Conservation (phyloP, 805 yeast species). For the Saturnispora hagleri region DNA sequence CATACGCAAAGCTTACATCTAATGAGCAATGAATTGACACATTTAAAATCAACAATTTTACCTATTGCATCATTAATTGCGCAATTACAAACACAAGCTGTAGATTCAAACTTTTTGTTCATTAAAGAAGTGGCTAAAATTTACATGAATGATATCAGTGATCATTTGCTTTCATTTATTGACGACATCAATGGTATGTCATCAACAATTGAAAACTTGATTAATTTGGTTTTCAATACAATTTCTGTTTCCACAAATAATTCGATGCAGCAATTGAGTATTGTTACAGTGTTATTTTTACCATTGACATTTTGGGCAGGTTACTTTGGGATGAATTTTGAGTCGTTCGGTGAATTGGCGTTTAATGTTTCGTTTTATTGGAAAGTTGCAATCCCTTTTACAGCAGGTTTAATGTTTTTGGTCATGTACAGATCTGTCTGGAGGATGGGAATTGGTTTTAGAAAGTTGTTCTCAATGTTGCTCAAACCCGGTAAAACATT, state of each 20-base stretch:
- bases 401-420: slow-evolving; percentile 27
- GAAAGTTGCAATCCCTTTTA: slow-evolving; percentile 37
- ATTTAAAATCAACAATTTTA: slow-evolving; percentile 36
- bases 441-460: slow-evolving; percentile 2
- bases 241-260: slow-evolving; percentile 46
- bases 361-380: slow-evolving; percentile 37
- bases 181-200: slow-evolving; percentile 49
- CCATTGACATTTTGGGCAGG: slow-evolving; percentile 56
- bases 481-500: neutral
- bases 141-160: slow-evolving; percentile 47
- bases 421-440: slow-evolving; percentile 27
- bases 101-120: slow-evolving; percentile 15
- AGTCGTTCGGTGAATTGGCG: slow-evolving; percentile 32
- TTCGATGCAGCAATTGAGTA: slow-evolving; percentile 44
- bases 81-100: slow-evolving; percentile 35
- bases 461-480: neutral
- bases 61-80: slow-evolving; percentile 41
- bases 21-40: slow-evolving; percentile 43
- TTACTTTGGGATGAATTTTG: slow-evolving; percentile 50
- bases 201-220: slow-evolving; percentile 40
- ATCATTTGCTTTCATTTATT: slow-evolving; percentile 42
- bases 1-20: slow-evolving; percentile 46
- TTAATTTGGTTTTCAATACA: slow-evolving; percentile 47
- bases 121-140: slow-evolving; percentile 36
- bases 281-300: slow-evolving; percentile 49